Conservation (phyloP, 225 moss, liverwort and hornwort genomes). For the Sphagnum tenellum region DNA sequence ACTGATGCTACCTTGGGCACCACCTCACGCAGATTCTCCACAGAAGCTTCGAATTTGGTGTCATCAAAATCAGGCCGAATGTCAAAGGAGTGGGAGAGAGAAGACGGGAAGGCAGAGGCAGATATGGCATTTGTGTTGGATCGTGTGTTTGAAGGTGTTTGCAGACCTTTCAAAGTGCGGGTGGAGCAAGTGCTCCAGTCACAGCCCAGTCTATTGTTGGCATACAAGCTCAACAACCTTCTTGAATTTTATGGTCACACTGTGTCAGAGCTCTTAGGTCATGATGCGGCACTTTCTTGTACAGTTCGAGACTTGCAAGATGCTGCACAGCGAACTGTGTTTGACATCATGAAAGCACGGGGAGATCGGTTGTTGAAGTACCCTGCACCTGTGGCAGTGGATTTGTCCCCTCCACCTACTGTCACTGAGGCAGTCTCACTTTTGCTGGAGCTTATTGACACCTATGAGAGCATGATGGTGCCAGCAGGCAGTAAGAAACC, state of each 20-base stretch:
- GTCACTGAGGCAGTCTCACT: conserved; percentile 79
- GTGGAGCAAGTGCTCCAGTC: conserved; percentile 98
- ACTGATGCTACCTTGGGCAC: conserved; percentile 65
- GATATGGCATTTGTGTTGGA: conserved; percentile 91
- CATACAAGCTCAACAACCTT: conserved; percentile 94
- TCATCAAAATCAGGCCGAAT: conserved; percentile 40
- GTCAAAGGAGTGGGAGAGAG: conserved; percentile 58
- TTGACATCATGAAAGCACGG: conserved; percentile 81
- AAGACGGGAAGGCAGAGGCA: conserved; percentile 69
- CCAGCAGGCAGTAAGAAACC: conserved; percentile 80
- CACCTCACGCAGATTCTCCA: conserved; percentile 72
- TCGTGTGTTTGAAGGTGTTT: conserved; percentile 93
- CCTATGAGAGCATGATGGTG: conserved; percentile 92
- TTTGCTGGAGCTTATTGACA: conserved; percentile 83
- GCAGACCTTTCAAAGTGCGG: conserved; percentile 94
- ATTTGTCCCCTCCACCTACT: conserved; percentile 85
- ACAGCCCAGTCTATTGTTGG: conserved; percentile 81
- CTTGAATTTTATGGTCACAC: conserved; percentile 91
- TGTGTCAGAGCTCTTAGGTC: conserved; percentile 77
- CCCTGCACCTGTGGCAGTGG: conserved; percentile 72
- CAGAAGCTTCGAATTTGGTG: conserved; percentile 59
- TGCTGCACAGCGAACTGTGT: conserved; percentile 84
- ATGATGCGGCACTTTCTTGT: conserved; percentile 68
- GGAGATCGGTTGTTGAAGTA: conserved; percentile 83
- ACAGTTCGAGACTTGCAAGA: conserved; percentile 89